Evolutionary conservation across 2,329 filamentous ascomycete species (phyloP).

Genomic region (Diaporthe velutina): DNA sequence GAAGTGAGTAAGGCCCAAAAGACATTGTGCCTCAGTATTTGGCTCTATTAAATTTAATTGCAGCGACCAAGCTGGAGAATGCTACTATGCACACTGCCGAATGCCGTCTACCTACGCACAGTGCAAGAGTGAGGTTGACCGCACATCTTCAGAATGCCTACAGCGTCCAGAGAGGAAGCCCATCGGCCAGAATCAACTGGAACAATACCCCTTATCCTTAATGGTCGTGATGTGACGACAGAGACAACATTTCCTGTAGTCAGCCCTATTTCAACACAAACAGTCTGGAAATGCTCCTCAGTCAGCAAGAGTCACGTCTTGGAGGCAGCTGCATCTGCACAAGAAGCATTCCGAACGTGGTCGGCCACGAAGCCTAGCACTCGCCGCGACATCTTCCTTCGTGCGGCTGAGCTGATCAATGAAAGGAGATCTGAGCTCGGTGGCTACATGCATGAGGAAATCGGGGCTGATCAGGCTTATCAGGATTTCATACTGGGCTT

Average conservation of each 20-base stretch:
- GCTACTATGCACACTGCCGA: too few relatives aligned
- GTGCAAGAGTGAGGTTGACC: too few relatives aligned
- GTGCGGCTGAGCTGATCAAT: not conserved
- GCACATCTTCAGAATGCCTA: too few relatives aligned
- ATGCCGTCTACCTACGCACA: too few relatives aligned
- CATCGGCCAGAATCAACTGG: too few relatives aligned
- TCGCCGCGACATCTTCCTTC: not conserved
- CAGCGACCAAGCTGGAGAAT: too few relatives aligned
- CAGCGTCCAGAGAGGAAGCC: too few relatives aligned
- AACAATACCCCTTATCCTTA: not conserved
- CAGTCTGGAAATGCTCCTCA: not conserved
- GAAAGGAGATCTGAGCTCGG: not conserved
- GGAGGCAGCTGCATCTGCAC: not conserved
- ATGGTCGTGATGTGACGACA: not conserved
- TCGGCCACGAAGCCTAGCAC: not conserved
- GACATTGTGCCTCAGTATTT: too few relatives aligned
- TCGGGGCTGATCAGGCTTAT: not conserved
- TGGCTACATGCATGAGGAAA: not conserved
- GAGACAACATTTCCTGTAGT: not conserved
- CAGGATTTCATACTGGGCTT: not conserved
- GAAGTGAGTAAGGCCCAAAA: too few relatives aligned
- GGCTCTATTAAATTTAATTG: too few relatives aligned
- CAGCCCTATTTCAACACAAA: not conserved
- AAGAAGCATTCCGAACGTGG: not conserved
- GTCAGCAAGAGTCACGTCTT: not conserved